phyloP scores from a whole-genome alignment of 257 asterid species.

The Thymus mandschuricus region DNA sequence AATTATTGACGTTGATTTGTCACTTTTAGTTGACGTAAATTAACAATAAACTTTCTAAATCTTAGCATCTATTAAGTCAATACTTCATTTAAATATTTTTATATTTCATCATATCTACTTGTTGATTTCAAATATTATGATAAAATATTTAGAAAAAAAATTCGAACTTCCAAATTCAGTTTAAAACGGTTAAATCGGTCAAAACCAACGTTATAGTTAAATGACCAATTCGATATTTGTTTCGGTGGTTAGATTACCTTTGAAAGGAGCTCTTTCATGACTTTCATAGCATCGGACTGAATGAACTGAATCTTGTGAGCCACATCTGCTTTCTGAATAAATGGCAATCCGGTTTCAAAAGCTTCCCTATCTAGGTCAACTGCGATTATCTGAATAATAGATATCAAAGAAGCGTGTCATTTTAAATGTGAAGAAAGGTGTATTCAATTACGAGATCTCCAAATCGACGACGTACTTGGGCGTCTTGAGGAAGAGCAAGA shows the following conservation, averaged over 20 bases:
- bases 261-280: conserved; percentile 22
- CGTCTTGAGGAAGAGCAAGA: conserved; percentile 52
- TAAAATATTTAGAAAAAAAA: too few relatives aligned
- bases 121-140: too few relatives aligned
- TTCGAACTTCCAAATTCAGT: too few relatives aligned
- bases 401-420: neutral
- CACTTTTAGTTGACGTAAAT: too few relatives aligned
- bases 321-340: conserved; percentile 51
- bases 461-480: conserved; percentile 33
- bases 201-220: too few relatives aligned
- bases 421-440: neutral
- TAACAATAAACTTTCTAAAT: too few relatives aligned
- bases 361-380: conserved; percentile 59
- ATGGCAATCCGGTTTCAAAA: conserved; percentile 55
- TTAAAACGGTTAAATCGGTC: too few relatives aligned
- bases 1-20: too few relatives aligned
- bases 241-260: conserved; percentile 26
- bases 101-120: too few relatives aligned
- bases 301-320: conserved; percentile 54
- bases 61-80: too few relatives aligned
- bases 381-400: conserved; percentile 43
- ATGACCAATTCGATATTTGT: too few relatives aligned
- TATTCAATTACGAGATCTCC: neutral
- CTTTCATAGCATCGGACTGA: conserved; percentile 40
- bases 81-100: too few relatives aligned